phyloP scores from a whole-genome alignment of 176 grass and related monocot genomes.

The Saccharum spontaneum region DNA sequence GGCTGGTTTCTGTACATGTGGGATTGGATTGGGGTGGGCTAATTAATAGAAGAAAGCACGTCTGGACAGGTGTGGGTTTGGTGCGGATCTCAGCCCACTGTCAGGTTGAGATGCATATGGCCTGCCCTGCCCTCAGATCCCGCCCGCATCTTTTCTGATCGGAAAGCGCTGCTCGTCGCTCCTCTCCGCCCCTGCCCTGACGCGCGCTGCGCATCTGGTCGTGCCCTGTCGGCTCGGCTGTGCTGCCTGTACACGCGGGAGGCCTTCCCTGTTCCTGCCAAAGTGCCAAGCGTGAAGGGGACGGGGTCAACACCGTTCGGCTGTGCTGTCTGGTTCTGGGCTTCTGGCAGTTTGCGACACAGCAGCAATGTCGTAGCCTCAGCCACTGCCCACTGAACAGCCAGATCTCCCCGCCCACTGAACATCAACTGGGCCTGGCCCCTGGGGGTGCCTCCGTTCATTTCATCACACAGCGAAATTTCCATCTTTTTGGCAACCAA shows the following conservation, averaged over 20 bases:
- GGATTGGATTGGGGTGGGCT: no score
- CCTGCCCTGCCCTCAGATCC: neutral
- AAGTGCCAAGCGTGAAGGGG: neutral
- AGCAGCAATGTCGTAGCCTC: neutral
- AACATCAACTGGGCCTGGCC: neutral
- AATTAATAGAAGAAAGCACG: no score
- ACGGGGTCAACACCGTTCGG: neutral
- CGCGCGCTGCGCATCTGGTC: neutral
- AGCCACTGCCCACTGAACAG: neutral
- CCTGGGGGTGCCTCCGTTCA: no score
- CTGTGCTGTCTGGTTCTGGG: neutral
- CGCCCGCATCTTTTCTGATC: no score
- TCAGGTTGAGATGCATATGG: neutral
- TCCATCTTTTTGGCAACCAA: neutral
- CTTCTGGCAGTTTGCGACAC: neutral
- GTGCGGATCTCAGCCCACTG: no score
- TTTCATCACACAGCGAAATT: neutral
- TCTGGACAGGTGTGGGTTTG: no score
- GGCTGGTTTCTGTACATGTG: no score
- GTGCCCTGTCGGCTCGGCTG: neutral
- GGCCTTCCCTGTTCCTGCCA: neutral
- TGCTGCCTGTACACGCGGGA: neutral
- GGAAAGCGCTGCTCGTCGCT: neutral
- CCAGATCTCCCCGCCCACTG: neutral
- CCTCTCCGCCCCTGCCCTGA: neutral